Base-by-base conservation (phyloP, 73 alveolate genomes). In the Tetrahymena thermophila region DNA sequence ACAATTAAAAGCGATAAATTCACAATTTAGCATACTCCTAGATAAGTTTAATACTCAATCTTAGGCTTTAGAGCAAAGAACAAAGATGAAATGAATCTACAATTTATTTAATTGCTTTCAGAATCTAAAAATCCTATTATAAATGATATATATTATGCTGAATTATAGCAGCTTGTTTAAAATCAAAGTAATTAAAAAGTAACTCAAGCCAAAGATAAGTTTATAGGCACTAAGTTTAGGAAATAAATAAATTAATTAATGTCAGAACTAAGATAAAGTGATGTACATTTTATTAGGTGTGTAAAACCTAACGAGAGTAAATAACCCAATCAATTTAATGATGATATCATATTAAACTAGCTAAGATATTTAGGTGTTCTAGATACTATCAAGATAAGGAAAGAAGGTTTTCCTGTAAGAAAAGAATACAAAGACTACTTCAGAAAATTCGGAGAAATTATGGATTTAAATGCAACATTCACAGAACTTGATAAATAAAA, bases 281-380 rank as follows among this genome's bases (percentile, higher is more conserved):
- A 98, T 89, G 98, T 97, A 57, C 99, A 98, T 85, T 99, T 98
- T 96, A 97, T 99, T 14, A 96, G 99, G 94, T 99, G 99, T 93
- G 96, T 99, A 37, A 99, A 99, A 89, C 99, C 99, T 35, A 98
- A 98, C 94, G 99, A 98, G 58, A 96, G 93, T 71, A 99, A 99
- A 96, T 93, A 96, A 71, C 97, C 98, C 19, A 93, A 95, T 43
- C 5, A 35, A 10, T 96, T 98, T 85, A 95, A 98, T 35, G 96
- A 97, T 94, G 98, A 98, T 25, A 97, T 97, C 97, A 95, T 99
- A 56, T 96, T 99, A 38, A 96, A 97, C 40, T 98, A 99, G 94
- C 97, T 99, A 55, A 98, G 99, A 84, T 99, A 99, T 96, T 97
- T 99, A 99, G 99, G 99, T 28, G 99, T 99, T 34, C 96, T 99